phyloP scores from a whole-genome alignment of 768 basidiomycete species.

The Amanita thiersii region DNA sequence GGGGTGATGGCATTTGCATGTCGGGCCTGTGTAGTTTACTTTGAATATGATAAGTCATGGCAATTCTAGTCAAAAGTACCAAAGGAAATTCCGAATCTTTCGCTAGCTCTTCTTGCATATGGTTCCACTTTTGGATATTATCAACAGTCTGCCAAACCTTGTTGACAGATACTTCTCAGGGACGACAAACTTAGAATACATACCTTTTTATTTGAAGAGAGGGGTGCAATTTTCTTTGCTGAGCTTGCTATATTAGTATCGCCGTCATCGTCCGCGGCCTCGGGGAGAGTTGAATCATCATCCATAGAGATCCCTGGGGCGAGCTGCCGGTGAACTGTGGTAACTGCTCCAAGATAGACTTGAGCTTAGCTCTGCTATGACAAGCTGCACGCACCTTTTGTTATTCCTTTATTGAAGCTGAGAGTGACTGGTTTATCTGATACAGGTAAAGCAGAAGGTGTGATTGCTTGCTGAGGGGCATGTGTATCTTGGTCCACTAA shows the following conservation, averaged over 20 bases:
- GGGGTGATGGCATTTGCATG: slow-evolving; percentile 1
- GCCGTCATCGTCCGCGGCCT: slow-evolving; percentile 35
- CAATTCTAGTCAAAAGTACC: slow-evolving; percentile 4
- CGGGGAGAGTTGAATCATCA: slow-evolving; percentile 36
- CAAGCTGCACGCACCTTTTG: slow-evolving; percentile 21
- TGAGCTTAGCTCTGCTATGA: slow-evolving; percentile 15
- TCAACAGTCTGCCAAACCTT: slow-evolving; percentile 58
- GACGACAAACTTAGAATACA: slow-evolving; percentile 9
- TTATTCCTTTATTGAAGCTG: slow-evolving; percentile 53
- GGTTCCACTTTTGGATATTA: slow-evolving; percentile 97
- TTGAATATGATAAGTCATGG: neutral
- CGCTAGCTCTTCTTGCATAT: slow-evolving; percentile 82
- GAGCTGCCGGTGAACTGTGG: slow-evolving; percentile 26
- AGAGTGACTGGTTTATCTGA: slow-evolving; percentile 78
- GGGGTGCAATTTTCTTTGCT: slow-evolving; percentile 69
- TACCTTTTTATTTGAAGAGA: slow-evolving; percentile 84
- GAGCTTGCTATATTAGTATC: slow-evolving; percentile 24
- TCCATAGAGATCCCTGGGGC: slow-evolving; percentile 63
- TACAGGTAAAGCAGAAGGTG: slow-evolving; percentile 63
- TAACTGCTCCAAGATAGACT: slow-evolving; percentile 2
- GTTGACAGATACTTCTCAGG: neutral
- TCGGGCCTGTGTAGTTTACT: neutral
- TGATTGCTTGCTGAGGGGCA: slow-evolving; percentile 21
- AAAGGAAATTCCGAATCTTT: slow-evolving; percentile 21
- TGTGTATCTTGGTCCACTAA: slow-evolving; percentile 25